Base-by-base conservation (phyloP, 2,329 filamentous ascomycete genomes). In the Paecilomyces fulvus region DNA sequence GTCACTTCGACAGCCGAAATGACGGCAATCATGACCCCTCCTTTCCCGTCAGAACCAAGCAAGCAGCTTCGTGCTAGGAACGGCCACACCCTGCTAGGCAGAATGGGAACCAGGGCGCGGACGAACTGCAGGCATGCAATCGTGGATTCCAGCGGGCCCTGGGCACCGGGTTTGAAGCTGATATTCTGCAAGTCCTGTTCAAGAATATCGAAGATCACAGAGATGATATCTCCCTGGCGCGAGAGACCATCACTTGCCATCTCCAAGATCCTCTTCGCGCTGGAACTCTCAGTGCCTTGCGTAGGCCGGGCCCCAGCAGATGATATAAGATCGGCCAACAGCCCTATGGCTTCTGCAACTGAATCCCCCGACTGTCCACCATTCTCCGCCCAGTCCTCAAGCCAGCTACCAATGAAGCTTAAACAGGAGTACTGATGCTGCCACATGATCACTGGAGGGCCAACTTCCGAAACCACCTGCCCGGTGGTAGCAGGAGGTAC, bases 71-170 rank as follows among this genome's bases (percentile, higher is more conserved):
- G 85, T 3, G 87, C 84, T 64, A 99, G 81, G 69, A 92, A 89
- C 3, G 92, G 91, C 92, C 94, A 97, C 5, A 96, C 85, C 58
- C 92, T 82, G 56, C 88, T 88, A 0, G 94, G 92, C 53, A 87
- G 83, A n/a, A 88, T 64, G 9, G 81, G 79, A 25, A 94, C 73
- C 17, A 95, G 76, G 2, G 87, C 84, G 62, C 88, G 82, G 37
- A 95, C 76, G 65, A 97, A 96, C 54, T 90, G 86, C 21, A 92
- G 74, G 68, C 90, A 95, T 23, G 88, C 84, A 51, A 92, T 80
- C 1, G 86, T 79, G 28, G 95, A 79, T 33, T 85, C 82, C 48
- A 86, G 74, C 10, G 84, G 82, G 46, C 85, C 84, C n/a, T 82
- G 79, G 37, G 80, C 77, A 12, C 83, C 82, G 48, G 87, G 83